Conservation (phyloP, 2,329 filamentous ascomycete species). For the Massarina eburnea region DNA sequence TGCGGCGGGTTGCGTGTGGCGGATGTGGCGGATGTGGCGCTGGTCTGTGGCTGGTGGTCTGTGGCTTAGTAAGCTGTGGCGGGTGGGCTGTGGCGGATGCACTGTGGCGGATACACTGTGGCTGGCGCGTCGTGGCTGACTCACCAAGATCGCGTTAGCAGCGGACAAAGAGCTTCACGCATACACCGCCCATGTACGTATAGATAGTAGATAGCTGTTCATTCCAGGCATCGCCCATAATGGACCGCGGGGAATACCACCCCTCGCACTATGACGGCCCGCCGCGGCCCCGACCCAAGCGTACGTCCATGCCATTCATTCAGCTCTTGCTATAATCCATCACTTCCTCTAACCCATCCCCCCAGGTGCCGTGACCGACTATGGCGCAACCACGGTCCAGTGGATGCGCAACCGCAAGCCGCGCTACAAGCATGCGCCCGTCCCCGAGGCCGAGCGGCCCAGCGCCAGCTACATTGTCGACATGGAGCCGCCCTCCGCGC, state of each 20-base stretch:
- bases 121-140: constrained; percentile 5
- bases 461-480: constrained; percentile 89
- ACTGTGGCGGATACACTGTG: constrained; percentile 7
- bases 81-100: too few species aligned
- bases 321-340: too few species aligned
- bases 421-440: constrained; percentile 70
- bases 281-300: constrained; percentile 38
- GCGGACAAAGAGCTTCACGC: not conserved
- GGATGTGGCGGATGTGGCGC: too few species aligned
- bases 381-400: constrained; percentile 84
- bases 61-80: too few species aligned
- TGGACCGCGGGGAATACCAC: constrained; percentile 42
- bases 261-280: constrained; percentile 37
- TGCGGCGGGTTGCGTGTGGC: too few species aligned
- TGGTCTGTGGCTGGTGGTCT: too few species aligned
- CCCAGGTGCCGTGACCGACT: constrained; percentile 86
- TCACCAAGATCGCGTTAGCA: constrained; percentile 6
- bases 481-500: constrained; percentile 83
- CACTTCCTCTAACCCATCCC: not conserved
- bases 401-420: constrained; percentile 86
- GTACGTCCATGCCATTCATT: constrained; percentile 28
- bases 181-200: too few species aligned
- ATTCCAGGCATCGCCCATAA: constrained; percentile 18
- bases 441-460: constrained; percentile 78
- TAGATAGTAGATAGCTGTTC: too few species aligned